Conservation (phyloP, 306 rosid genomes). For the Datisca glomerata region DNA sequence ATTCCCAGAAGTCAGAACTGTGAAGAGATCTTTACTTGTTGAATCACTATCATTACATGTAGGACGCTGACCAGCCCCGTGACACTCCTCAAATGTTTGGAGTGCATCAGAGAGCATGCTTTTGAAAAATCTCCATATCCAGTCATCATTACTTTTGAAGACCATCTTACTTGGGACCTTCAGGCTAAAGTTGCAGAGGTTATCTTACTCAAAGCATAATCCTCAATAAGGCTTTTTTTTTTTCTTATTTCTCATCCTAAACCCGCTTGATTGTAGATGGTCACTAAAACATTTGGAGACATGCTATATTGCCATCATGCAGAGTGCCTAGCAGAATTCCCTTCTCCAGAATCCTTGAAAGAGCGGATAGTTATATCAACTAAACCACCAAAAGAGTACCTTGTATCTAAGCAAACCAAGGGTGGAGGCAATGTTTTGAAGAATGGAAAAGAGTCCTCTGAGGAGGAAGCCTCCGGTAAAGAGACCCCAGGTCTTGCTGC, state of each 20-base stretch:
- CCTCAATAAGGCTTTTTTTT: neutral
- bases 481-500: constrained; percentile 12
- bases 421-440: constrained; percentile 15
- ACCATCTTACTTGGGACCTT: constrained; percentile 67
- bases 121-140: constrained; percentile 76
- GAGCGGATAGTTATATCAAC: constrained; percentile 65
- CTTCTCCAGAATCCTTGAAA: constrained; percentile 73
- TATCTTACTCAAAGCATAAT: neutral
- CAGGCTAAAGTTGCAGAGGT: constrained; percentile 87
- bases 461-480: constrained; percentile 24
- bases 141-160: constrained; percentile 76
- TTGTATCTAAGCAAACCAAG: constrained; percentile 25
- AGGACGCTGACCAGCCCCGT: constrained; percentile 91
- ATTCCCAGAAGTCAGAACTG: neutral
- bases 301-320: constrained; percentile 46
- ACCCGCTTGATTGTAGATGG: constrained; percentile 39
- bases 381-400: constrained; percentile 71
- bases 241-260: constrained; percentile 3
- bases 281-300: constrained; percentile 56
- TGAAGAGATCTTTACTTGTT: neutral
- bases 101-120: constrained; percentile 74
- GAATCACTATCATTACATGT: constrained; percentile 16
- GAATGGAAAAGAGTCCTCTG: constrained; percentile 35
- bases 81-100: constrained; percentile 63
- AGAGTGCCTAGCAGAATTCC: constrained; percentile 51